Base-by-base conservation (phyloP, 257 asterid species). In the Cruciata laevipes region DNA sequence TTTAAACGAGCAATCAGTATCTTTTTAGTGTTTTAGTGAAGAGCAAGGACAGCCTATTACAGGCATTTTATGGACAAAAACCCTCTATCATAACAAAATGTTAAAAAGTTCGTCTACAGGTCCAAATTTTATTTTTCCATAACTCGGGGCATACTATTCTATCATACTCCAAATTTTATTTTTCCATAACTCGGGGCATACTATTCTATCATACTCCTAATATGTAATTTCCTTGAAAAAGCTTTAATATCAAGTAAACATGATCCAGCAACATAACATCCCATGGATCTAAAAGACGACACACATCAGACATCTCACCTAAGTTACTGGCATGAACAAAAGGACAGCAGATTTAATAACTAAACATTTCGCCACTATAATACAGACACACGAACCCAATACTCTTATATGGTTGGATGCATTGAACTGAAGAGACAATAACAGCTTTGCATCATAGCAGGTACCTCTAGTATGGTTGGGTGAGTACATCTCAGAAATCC, bases 401-500 rank as follows among this genome's bases (percentile, higher is more conserved):
- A 42, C 42, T 37, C 11, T 37, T 7, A 37, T 37, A 37, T 37
- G 13, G 51, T 42, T 42, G 14, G 13, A 70, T 75, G 59, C 38
- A 71, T 44, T 40, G 27, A 51, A 68, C 61, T n/a, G 30, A 25
- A 51, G 69, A 77, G 61, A 55, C n/a, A 69, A 49, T 57, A 73
- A 71, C 73, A 66, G 68, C 67, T 61, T 63, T 25, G 61, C 35
- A 55, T 53, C 44, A 69, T 51, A 73, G 61, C 47, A 47, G 61
- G 66, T 73, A 79, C 99, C 99, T 94, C 99, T 42, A 77, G 63
- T 69, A 85, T 75, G 63, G 75, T 70, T 42, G 97, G 93, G 83
- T 85, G 89, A 18, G 89, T 79, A 83, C 97, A 88, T 84, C 94
- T 85, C 74, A 94, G 80, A 78, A 94, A 94, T 74, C 99, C 97